A percentile compares a stretch with the other conserved stretches of the same genome.
Conservation (phyloP, 768 basidiomycete genomes). For the Lyophyllum decastes region DNA sequence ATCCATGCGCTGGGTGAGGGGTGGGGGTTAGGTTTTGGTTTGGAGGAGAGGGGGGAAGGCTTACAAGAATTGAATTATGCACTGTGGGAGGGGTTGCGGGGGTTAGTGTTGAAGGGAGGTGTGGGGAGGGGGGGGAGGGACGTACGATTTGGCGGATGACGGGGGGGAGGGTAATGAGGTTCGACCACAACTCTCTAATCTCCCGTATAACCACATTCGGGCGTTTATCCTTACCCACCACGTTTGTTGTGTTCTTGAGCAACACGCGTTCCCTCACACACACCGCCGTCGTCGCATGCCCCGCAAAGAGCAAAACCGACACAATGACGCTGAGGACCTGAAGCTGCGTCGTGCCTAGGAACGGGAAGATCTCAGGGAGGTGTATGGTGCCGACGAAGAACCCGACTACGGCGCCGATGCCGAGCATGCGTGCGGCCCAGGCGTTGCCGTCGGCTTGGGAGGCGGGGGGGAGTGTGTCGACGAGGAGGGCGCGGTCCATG, state of each 20-base stretch:
- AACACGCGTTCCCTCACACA: constrained; percentile 78
- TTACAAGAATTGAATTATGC: constrained; percentile 79
- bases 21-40: neutral
- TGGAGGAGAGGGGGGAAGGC: constrained; percentile 20
- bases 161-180: constrained; percentile 66
- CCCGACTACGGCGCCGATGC: constrained; percentile 81
- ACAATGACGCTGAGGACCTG: constrained; percentile 81
- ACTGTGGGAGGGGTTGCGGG: constrained; percentile 46
- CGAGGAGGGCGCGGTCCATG: constrained; percentile 86
- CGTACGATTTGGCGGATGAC: constrained; percentile 82
- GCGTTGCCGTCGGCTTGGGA: constrained; percentile 87
- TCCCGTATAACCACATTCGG: constrained; percentile 38
- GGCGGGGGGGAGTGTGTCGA: constrained; percentile 76
- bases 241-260: constrained; percentile 28
- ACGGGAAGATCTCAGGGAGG: constrained; percentile 67
- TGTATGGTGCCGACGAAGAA: constrained; percentile 88
- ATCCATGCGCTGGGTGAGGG: constrained; percentile 63
- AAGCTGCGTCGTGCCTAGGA: constrained; percentile 78
- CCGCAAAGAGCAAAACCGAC: constrained; percentile 60
- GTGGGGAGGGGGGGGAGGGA: constrained; percentile 12
- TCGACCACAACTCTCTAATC: constrained; percentile 69
- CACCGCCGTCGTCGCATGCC: constrained; percentile 63
- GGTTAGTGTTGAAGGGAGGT: neutral
- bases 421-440: constrained; percentile 94
- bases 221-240: constrained; percentile 26